Evolutionary conservation across 306 rosid species (phyloP).

Genomic region (Albizia julibrissin): DNA sequence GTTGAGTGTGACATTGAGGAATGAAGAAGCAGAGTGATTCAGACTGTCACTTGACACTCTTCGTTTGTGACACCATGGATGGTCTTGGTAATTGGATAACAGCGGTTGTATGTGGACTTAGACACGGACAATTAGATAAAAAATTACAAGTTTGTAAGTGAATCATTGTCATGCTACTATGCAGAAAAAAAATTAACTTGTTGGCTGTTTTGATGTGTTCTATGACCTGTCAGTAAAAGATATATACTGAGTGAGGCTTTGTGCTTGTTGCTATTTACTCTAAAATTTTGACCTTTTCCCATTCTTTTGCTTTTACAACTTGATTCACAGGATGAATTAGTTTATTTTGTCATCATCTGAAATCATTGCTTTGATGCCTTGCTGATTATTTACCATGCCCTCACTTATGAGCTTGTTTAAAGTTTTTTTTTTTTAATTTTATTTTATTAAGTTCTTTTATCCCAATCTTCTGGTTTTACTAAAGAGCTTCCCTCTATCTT

Average conservation of each 20-base stretch:
- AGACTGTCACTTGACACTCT: not conserved
- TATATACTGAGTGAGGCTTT: not conserved
- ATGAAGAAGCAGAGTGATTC: not conserved
- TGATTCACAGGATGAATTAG: constrained; percentile 17
- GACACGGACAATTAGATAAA: not conserved
- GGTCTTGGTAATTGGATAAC: not conserved
- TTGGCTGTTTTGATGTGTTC: constrained; percentile 15
- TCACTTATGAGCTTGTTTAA: not conserved
- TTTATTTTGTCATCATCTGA: constrained; percentile 27
- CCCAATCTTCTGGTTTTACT: constrained; percentile 17
- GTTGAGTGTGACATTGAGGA: constrained; percentile 6
- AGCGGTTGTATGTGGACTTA: not conserved
- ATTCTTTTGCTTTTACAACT: not conserved
- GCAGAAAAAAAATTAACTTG: constrained; percentile 21
- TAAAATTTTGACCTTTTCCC: not conserved
- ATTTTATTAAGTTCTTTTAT: constrained; percentile 18
- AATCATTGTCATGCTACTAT: constrained; percentile 27
- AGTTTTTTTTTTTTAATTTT: too few species aligned
- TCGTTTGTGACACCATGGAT: not conserved
- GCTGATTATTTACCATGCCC: not conserved
- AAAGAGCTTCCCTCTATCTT: constrained; percentile 33
- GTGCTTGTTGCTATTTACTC: not conserved
- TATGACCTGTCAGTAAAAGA: not conserved
- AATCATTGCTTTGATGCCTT: constrained; percentile 17
- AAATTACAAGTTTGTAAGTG: not conserved